Conservation (phyloP, 208 protist genomes). For the Tritrichomonas foetus region DNA sequence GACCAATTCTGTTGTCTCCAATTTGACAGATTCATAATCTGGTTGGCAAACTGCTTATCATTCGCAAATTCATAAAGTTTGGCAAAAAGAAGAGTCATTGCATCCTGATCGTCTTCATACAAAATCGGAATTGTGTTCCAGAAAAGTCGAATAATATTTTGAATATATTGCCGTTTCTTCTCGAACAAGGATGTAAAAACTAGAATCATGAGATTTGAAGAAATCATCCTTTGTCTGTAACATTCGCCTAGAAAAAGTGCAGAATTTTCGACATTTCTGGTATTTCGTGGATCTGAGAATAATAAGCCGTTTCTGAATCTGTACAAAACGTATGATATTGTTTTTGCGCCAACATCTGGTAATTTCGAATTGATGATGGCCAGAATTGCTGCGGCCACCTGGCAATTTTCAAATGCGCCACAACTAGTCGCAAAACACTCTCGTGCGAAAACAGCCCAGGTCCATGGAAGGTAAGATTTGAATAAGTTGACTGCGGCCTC, state of each 20-base stretch:
- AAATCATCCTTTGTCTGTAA: not conserved
- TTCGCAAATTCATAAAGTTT: not conserved
- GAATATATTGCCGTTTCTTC: not conserved
- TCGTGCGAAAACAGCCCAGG: not conserved
- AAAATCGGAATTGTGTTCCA: not conserved
- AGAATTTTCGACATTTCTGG: not conserved
- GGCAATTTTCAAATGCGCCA: not conserved
- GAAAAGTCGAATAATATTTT: not conserved
- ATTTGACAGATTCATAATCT: not conserved
- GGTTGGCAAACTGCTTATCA: not conserved
- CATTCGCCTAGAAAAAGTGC: not conserved
- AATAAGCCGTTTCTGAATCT: not conserved
- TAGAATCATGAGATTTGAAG: not conserved
- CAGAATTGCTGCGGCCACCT: not conserved
- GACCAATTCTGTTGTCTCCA: not conserved
- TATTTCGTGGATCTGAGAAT: too few species aligned
- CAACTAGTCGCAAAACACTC: not conserved
- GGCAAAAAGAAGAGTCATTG: not conserved
- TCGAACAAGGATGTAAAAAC: not conserved
- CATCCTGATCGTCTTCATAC: not conserved
- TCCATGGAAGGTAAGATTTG: not conserved
- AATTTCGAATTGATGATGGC: slow-evolving; percentile 11
- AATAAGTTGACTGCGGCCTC: not conserved
- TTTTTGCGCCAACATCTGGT: not conserved
- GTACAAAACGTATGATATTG: not conserved